Evolutionary conservation across 371 early-diverging fungal genomes (phyloP).

Genomic region (Actinomortierella wolfii): DNA sequence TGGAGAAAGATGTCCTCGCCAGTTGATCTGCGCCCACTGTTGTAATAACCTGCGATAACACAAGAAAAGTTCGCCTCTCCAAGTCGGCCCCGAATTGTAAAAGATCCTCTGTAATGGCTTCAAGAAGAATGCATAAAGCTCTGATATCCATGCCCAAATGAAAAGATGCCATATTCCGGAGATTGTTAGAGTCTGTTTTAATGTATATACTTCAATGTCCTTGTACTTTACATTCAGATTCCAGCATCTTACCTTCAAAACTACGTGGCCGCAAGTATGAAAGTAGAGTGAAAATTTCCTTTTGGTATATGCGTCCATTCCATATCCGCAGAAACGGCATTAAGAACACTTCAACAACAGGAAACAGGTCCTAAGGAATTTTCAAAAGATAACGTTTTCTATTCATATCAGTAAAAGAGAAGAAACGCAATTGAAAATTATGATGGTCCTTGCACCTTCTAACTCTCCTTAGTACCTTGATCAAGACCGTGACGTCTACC

Average conservation of each 20-base stretch:
- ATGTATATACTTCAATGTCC: background rate
- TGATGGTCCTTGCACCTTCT: too few relatives aligned
- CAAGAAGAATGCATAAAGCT: slow-evolving; percentile 39
- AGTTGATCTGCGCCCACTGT: slow-evolving; percentile 57
- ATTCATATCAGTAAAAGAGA: too few relatives aligned
- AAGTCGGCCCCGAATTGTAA: slow-evolving; percentile 48
- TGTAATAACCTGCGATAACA: slow-evolving; percentile 53
- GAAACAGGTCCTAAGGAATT: slow-evolving; percentile 50
- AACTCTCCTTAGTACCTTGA: slow-evolving; percentile 57
- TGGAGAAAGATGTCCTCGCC: slow-evolving; percentile 47
- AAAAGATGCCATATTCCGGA: background rate
- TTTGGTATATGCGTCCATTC: slow-evolving; percentile 56
- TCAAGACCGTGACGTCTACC: slow-evolving; percentile 47
- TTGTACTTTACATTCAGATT: background rate
- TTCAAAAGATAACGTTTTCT: too few relatives aligned
- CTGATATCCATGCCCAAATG: slow-evolving; percentile 12
- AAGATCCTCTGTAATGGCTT: slow-evolving; percentile 54
- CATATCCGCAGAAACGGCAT: slow-evolving; percentile 50
- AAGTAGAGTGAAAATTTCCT: slow-evolving; percentile 55
- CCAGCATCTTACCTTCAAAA: slow-evolving; percentile 48
- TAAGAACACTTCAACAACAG: slow-evolving; percentile 54
- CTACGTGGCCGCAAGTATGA: slow-evolving; percentile 51
- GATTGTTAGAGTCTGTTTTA: background rate
- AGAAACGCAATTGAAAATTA: too few relatives aligned
- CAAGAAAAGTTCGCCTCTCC: slow-evolving; percentile 57